These are phyloP conservation scores for Talaromyces sp. DNA, from an alignment of 2,329 filamentous ascomycete genomes.

Conservation along the genomic window DNA sequence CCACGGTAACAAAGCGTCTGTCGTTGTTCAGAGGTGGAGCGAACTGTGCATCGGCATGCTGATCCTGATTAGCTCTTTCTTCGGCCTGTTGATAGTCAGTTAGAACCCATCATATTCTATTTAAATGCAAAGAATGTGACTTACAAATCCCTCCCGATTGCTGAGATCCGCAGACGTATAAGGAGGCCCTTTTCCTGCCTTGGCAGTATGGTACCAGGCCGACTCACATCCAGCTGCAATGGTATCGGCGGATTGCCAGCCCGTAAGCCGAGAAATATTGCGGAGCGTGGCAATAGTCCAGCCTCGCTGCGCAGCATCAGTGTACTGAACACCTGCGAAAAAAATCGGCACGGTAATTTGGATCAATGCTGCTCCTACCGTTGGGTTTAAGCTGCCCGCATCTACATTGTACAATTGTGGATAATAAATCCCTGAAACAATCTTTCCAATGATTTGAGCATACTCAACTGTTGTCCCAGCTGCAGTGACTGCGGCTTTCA, in stretches of 20 bases:
- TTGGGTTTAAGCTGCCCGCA: slow-evolving; percentile 60
- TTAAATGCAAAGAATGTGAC: background rate
- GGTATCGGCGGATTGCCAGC: slow-evolving; percentile 77
- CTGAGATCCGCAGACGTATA: slow-evolving; percentile 47
- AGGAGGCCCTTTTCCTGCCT: slow-evolving; percentile 68
- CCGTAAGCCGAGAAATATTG: slow-evolving; percentile 72
- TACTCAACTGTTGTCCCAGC: slow-evolving; percentile 65
- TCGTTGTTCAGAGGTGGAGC: slow-evolving; percentile 4
- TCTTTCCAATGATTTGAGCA: slow-evolving; percentile 72
- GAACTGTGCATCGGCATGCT: background rate
- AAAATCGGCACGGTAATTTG: slow-evolving; percentile 80
- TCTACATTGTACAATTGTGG: slow-evolving; percentile 32
- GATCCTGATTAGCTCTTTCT: background rate
- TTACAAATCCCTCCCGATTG: background rate
- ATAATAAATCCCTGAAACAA: slow-evolving; percentile 63
- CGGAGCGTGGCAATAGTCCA: slow-evolving; percentile 72
- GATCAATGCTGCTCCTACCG: slow-evolving; percentile 73
- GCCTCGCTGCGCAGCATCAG: slow-evolving; percentile 63
- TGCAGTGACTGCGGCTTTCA: slow-evolving; percentile 76
- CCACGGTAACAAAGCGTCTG: slow-evolving; percentile 9
- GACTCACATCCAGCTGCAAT: slow-evolving; percentile 82
- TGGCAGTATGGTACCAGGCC: slow-evolving; percentile 70
- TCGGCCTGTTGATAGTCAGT: background rate
- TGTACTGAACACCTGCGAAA: slow-evolving; percentile 77
- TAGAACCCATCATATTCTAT: background rate